Conservation (phyloP, 345 rosid genomes). For the Conringia planisiliqua region DNA sequence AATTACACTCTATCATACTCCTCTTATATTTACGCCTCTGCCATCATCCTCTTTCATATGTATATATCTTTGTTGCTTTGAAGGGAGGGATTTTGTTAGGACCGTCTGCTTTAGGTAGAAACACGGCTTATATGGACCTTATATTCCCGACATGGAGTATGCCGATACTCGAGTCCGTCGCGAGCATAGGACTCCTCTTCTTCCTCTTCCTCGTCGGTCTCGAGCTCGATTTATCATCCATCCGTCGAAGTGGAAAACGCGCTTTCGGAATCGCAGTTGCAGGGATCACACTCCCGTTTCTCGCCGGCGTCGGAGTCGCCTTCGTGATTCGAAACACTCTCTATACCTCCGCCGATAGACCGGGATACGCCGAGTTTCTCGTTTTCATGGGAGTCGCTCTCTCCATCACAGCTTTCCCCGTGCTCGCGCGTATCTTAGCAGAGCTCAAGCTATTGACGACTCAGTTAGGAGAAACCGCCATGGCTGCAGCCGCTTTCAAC, state of each 20-base stretch:
- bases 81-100: constrained; percentile 89
- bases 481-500: constrained; percentile 93
- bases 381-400: constrained; percentile 94
- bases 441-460: constrained; percentile 82
- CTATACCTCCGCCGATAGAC: constrained; percentile 40
- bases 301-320: constrained; percentile 62
- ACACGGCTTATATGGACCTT: constrained; percentile 39
- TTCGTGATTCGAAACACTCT: constrained; percentile 48
- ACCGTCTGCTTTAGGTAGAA: constrained; percentile 74
- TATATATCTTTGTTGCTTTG: neutral
- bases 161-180: constrained; percentile 69
- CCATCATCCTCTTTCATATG: neutral
- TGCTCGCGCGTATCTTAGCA: constrained; percentile 85
- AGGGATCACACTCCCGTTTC: constrained; percentile 71
- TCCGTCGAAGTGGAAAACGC: constrained; percentile 60
- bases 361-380: constrained; percentile 58
- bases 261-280: constrained; percentile 73
- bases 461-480: constrained; percentile 64
- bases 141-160: constrained; percentile 73
- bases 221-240: constrained; percentile 64
- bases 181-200: constrained; percentile 81
- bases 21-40: neutral
- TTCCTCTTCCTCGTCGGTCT: constrained; percentile 90
- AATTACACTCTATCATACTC: neutral
- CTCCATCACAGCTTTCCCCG: constrained; percentile 94